phyloP scores from a whole-genome alignment of 2,329 filamentous ascomycete species.

The Xylaria digitata region DNA sequence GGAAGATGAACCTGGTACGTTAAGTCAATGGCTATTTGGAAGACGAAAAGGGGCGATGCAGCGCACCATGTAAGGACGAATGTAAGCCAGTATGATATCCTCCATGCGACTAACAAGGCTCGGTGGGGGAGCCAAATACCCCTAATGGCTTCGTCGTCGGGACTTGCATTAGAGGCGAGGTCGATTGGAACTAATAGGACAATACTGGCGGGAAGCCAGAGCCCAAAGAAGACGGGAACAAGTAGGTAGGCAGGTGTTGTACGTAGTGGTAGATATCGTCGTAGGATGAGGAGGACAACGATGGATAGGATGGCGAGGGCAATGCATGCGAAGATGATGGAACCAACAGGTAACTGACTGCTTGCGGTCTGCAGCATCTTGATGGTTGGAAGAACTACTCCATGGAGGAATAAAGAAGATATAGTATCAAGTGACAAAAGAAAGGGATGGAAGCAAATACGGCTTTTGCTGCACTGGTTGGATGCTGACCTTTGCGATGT shows the following conservation, averaged over 20 bases:
- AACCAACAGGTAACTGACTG: slow-evolving; percentile 75
- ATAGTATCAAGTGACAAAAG: not conserved
- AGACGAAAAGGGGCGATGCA: slow-evolving; percentile 7
- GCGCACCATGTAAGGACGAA: slow-evolving; percentile 89
- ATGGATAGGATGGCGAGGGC: slow-evolving; percentile 79
- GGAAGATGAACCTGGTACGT: slow-evolving; percentile 81
- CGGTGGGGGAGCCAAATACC: slow-evolving; percentile 89
- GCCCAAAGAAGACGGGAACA: slow-evolving; percentile 93
- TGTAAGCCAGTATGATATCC: slow-evolving; percentile 96
- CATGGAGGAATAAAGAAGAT: slow-evolving; percentile 11
- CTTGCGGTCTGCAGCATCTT: slow-evolving; percentile 63
- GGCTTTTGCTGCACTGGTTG: slow-evolving; percentile 5
- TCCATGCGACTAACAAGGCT: slow-evolving; percentile 87
- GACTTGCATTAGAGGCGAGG: slow-evolving; percentile 84
- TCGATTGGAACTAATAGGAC: slow-evolving; percentile 95
- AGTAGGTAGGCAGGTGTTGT: slow-evolving; percentile 90
- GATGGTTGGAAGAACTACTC: slow-evolving; percentile 14
- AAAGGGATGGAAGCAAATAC: not conserved
- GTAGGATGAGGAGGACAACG: slow-evolving; percentile 83
- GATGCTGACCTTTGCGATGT: slow-evolving; percentile 12
- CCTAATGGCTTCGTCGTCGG: slow-evolving; percentile 74
- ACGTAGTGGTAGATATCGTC: slow-evolving; percentile 90
- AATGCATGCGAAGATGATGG: slow-evolving; percentile 79
- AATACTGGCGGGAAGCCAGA: slow-evolving; percentile 91
- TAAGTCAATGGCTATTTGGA: slow-evolving; percentile 33